Base-by-base conservation (phyloP, 805 yeast species). In the Peterozyma toletana region DNA sequence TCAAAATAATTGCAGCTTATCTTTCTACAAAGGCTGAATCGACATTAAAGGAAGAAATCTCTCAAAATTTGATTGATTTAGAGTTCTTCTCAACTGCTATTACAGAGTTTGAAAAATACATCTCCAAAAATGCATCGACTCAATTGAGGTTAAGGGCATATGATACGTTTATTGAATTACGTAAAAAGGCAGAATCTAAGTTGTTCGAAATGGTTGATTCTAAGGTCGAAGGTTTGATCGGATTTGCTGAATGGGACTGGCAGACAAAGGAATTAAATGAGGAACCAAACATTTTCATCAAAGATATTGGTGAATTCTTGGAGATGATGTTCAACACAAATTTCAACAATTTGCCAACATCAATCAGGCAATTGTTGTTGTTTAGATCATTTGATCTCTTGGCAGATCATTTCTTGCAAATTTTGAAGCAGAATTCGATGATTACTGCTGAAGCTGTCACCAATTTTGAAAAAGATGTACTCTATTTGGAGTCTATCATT, bases 191-290 rank as follows among this genome's bases (percentile, higher is more conserved):
- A 0, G 97, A 91, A 61, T 77, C 78, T 35, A 80, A 86, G 38
- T 74, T 93, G 48, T 89, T 90, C 58, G 78, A 80, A 46, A 73
- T 88, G 71, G 87, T 93, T 45, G 96, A 91, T 57, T 71, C 75
- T 34, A 86, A 86, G 51, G 81, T 91, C 35, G 76, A 78, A 45
- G 91, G 83, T 62, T 77, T 91, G 51, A 67, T 91, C 51, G 96
- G 86, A 45, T 77, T 86, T 65, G 84, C 87, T 21, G 95, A 86
- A 49, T 86, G 86, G 63, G 86, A 89, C 56, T 91, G 97, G 96
- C 62, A 67, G 15, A 73, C 90, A 0, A 66, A 62, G 3, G 56
- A 53, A 9, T 53, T 68, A 11, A 75, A 77, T 50, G 59, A 54
- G 1, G 85, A 80, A 44, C 93, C 96, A 13, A 83, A 85, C 51